phyloP scores from a whole-genome alignment of 805 yeast species.

The Candida endomychidarum region DNA sequence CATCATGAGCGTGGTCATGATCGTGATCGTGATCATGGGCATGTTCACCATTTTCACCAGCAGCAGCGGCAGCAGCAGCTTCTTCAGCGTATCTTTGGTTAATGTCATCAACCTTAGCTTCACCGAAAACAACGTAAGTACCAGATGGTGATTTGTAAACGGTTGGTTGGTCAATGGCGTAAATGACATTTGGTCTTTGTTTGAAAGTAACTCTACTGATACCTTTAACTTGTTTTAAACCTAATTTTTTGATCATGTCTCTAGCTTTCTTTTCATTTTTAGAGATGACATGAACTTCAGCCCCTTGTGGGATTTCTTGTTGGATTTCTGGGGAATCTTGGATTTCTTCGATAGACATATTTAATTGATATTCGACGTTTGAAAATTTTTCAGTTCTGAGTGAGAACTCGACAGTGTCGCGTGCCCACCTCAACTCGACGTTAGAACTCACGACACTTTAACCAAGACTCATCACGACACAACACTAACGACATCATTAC shows the following conservation, averaged over 20 bases:
- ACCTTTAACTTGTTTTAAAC: slow-evolving; percentile 87
- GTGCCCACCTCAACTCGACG: no score
- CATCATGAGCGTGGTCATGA: slow-evolving; percentile 24
- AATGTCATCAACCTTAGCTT: slow-evolving; percentile 94
- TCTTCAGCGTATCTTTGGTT: slow-evolving; percentile 78
- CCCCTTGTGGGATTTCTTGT: slow-evolving; percentile 73
- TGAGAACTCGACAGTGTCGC: no score
- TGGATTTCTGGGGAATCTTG: slow-evolving; percentile 53
- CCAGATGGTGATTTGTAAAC: slow-evolving; percentile 93
- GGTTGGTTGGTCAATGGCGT: slow-evolving; percentile 91
- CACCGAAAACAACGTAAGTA: slow-evolving; percentile 95
- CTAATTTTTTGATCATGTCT: slow-evolving; percentile 81
- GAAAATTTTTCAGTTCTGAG: slow-evolving; percentile 14
- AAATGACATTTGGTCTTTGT: slow-evolving; percentile 86
- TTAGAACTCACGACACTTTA: no score
- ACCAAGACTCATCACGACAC: no score
- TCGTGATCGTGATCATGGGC: slow-evolving; percentile 18
- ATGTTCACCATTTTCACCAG: slow-evolving; percentile 25
- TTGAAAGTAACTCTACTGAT: slow-evolving; percentile 94
- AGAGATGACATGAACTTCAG: slow-evolving; percentile 76
- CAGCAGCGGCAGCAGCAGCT: slow-evolving; percentile 42
- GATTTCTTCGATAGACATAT: slow-evolving; percentile 48
- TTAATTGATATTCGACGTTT: slow-evolving; percentile 6
- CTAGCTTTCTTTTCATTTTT: slow-evolving; percentile 96
- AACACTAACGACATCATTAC: no score